phyloP scores from a whole-genome alignment of 306 rosid species.

The Prinsepia uniflora region DNA sequence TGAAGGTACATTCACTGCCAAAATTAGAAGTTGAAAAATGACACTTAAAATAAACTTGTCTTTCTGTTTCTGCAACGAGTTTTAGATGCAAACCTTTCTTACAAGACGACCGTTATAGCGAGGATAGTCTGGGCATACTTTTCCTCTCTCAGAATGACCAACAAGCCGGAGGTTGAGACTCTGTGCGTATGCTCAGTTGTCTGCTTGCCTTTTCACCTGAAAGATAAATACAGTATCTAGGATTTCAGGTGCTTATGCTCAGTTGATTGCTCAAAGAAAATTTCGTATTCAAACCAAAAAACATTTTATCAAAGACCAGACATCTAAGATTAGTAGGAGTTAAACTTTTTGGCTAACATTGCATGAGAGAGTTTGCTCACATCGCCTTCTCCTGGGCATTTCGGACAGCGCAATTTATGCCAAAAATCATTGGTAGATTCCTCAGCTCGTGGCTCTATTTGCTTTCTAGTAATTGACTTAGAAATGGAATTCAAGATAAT shows the following conservation, averaged over 20 bases:
- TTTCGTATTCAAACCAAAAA: background rate
- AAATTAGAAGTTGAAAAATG: background rate
- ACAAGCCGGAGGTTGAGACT: conserved; percentile 64
- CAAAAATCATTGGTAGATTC: conserved; percentile 54
- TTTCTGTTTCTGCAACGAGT: background rate
- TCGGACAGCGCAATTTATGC: conserved; percentile 61
- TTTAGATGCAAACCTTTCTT: conserved; percentile 55
- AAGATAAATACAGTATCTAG: conserved; percentile 6
- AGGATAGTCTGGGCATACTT: conserved; percentile 89
- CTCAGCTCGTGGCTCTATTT: conserved; percentile 33
- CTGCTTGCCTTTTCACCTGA: conserved; percentile 90
- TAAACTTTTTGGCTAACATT: conserved; percentile 52
- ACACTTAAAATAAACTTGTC: background rate
- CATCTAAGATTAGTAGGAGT: conserved; percentile 4
- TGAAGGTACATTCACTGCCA: conserved; percentile 13
- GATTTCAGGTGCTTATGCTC: conserved; percentile 1
- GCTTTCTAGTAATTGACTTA: conserved; percentile 42
- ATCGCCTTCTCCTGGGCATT: conserved; percentile 64
- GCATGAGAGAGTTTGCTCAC: conserved; percentile 64
- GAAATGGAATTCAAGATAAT: conserved; percentile 56
- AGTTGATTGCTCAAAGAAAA: background rate
- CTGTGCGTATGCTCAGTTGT: conserved; percentile 63
- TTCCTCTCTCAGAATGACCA: conserved; percentile 89
- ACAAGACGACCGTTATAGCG: conserved; percentile 75
- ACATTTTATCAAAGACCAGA: background rate